Percentiles rank a stretch among this genome's conserved stretches.
Evolutionary conservation across 202 grass and related monocot genomes (phyloP).

Genomic region (Musa balbisiana): DNA sequence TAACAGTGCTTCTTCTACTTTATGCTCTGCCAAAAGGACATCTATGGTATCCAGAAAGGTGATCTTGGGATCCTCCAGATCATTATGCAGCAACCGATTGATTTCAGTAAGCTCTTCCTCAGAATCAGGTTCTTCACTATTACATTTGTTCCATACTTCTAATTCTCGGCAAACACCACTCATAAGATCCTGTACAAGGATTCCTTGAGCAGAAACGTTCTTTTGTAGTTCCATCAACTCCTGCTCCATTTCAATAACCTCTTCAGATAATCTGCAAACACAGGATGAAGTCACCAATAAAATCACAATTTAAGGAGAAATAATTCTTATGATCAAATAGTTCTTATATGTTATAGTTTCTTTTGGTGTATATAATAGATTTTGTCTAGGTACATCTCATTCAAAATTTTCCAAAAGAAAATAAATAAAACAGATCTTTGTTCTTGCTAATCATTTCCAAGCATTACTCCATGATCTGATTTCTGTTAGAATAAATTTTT

Average conservation of each 20-base stretch:
- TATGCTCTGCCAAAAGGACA: constrained; percentile 63
- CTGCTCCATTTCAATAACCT: constrained; percentile 85
- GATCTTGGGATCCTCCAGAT: constrained; percentile 43
- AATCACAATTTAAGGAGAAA: not conserved
- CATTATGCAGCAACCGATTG: constrained; percentile 45
- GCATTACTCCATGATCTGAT: no score
- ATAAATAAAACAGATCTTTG: no score
- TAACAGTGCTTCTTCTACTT: constrained; percentile 62
- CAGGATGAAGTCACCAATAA: not conserved
- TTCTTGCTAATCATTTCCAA: no score
- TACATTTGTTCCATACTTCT: constrained; percentile 60
- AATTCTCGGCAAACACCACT: constrained; percentile 70
- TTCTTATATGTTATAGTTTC: not conserved
- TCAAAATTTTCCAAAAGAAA: no score
- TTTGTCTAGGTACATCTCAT: no score
- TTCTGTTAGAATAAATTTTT: no score
- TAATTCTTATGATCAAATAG: not conserved
- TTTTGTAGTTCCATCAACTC: constrained; percentile 82
- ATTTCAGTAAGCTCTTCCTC: constrained; percentile 49
- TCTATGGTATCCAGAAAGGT: constrained; percentile 73
- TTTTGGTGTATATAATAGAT: no score
- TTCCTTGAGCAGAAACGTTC: constrained; percentile 80
- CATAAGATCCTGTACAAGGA: constrained; percentile 91
- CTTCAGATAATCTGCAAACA: constrained; percentile 72
- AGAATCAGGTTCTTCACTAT: constrained; percentile 36